Base-by-base conservation (phyloP, 1,284 basidiomycete genomes). In the Papiliotrema laurentii region DNA sequence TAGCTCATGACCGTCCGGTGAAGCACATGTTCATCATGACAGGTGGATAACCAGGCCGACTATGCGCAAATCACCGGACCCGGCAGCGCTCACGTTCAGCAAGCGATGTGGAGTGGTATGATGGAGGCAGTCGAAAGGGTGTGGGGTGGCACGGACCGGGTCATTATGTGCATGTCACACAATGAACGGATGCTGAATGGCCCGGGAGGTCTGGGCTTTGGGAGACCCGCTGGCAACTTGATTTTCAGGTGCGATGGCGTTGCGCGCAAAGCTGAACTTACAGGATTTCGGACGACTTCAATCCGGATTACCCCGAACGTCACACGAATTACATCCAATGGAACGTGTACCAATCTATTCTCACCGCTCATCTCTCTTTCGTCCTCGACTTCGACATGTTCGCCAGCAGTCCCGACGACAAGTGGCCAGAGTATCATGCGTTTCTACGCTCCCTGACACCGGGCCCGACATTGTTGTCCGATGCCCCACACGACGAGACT, bases 371-470 rank as follows among this genome's bases (percentile, higher is more conserved):
- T n/a, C 54, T 64, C 2, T 54, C 54, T 18, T 48, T 61, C 19
- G 40, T 60, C 11, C 61, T 55, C 4, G 66, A 69, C 49, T 61
- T 56, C 30, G 66, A 69, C 58, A 66, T 69, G 66, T 66, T 66
- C 51, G 58, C 61, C 38, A 56, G 61, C 0, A 38, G 49, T 7
- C 50, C 54, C 25, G 40, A 19, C 19, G 34, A 38, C 19, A 49
- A 43, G 24, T 50, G 47, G 40, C 62, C 64, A 4, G 38, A 45
- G 3, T 55, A 60, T 16, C 65, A 69, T 28, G 67, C 62, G 2
- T 48, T 67, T 4, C 52, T 69, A 13, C 56, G 67, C 4, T 53
- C 53, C 3, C 34, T 68, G 25, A 52, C 51, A 26, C 61, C 65
- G 1, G 67, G 67, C 10, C 67, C 65, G 9, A 41, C 59, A 7